These are phyloP conservation scores for Agaricus sinodeliciosus DNA, from an alignment of 768 basidiomycete species.

Conservation along the genomic window DNA sequence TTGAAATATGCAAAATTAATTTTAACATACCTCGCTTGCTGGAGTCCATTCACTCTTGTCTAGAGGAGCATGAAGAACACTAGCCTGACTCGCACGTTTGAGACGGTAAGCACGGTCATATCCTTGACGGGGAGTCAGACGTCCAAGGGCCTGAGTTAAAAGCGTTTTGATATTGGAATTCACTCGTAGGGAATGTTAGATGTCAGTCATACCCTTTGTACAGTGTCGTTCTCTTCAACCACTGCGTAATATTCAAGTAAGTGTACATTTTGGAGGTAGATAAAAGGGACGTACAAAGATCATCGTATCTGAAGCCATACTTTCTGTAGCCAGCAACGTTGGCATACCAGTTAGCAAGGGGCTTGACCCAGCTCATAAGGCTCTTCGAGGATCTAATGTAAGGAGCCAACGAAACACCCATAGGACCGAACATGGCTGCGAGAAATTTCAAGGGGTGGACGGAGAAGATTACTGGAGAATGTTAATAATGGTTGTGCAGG, in stretches of 20 bases:
- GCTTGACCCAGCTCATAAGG: slow-evolving; percentile 63
- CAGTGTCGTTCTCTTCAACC: slow-evolving; percentile 68
- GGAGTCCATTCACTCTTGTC: slow-evolving; percentile 78
- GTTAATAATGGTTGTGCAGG: slow-evolving; percentile 1
- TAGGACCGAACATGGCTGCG: slow-evolving; percentile 48
- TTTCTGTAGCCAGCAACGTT: slow-evolving; percentile 76
- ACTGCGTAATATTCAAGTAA: slow-evolving; percentile 33
- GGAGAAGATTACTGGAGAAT: slow-evolving; percentile 11
- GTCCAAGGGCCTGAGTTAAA: slow-evolving; percentile 62
- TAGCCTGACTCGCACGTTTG: slow-evolving; percentile 75
- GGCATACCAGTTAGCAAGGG: slow-evolving; percentile 80
- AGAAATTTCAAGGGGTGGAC: not conserved
- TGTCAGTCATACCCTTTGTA: slow-evolving; percentile 59
- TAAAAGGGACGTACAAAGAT: slow-evolving; percentile 63
- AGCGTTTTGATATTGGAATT: not conserved
- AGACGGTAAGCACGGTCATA: slow-evolving; percentile 92
- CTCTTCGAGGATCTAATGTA: slow-evolving; percentile 63
- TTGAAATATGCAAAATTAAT: not conserved
- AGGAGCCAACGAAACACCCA: slow-evolving; percentile 73
- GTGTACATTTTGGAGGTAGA: slow-evolving; percentile 9
- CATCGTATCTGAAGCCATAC: slow-evolving; percentile 90
- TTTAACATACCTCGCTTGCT: slow-evolving; percentile 55
- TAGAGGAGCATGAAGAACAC: slow-evolving; percentile 71
- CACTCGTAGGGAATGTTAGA: not conserved
- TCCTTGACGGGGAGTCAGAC: slow-evolving; percentile 69